These are phyloP conservation scores for Pseudogymnoascus sp. DNA, from an alignment of 2,329 filamentous ascomycete species.

Conservation along the genomic window DNA sequence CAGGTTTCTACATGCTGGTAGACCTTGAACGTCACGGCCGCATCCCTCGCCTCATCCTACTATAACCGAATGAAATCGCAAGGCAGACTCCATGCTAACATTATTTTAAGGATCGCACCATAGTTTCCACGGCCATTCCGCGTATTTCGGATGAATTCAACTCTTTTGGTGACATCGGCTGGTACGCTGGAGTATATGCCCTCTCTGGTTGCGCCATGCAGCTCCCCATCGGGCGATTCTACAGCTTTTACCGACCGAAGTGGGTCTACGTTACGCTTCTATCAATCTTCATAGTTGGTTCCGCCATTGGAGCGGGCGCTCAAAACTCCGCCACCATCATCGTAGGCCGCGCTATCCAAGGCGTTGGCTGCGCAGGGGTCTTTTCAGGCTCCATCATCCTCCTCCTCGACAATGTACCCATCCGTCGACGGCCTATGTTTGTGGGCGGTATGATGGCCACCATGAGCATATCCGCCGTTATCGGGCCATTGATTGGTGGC, in stretches of 20 bases:
- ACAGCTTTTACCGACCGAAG: constrained; percentile 24
- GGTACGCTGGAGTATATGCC: constrained; percentile 33
- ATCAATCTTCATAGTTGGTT: constrained; percentile 26
- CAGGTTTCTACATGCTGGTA: too few species aligned
- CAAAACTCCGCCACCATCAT: constrained; percentile 26
- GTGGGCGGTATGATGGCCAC: constrained; percentile 18
- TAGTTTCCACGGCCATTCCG: constrained; percentile 14
- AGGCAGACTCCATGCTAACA: too few species aligned
- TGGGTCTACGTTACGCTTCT: constrained; percentile 21
- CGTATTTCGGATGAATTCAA: constrained; percentile 19
- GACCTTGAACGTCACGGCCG: too few species aligned
- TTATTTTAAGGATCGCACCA: constrained; percentile 27
- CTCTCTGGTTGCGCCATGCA: constrained; percentile 24
- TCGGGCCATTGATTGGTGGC: constrained; percentile 31
- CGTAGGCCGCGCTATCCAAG: constrained; percentile 26
- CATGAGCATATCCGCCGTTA: constrained; percentile 20
- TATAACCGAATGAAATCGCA: too few species aligned
- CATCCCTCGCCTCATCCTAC: too few species aligned
- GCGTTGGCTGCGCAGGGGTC: constrained; percentile 23
- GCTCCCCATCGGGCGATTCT: constrained; percentile 20
- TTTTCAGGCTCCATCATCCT: constrained; percentile 26
- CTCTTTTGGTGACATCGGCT: constrained; percentile 22
- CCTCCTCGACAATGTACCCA: constrained; percentile 20
- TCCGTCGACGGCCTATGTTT: constrained; percentile 17
- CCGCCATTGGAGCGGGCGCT: constrained; percentile 24